These are phyloP conservation scores for Suaeda aralocaspica DNA, from an alignment of 148 eudicot genomes.

Conservation along the genomic window DNA sequence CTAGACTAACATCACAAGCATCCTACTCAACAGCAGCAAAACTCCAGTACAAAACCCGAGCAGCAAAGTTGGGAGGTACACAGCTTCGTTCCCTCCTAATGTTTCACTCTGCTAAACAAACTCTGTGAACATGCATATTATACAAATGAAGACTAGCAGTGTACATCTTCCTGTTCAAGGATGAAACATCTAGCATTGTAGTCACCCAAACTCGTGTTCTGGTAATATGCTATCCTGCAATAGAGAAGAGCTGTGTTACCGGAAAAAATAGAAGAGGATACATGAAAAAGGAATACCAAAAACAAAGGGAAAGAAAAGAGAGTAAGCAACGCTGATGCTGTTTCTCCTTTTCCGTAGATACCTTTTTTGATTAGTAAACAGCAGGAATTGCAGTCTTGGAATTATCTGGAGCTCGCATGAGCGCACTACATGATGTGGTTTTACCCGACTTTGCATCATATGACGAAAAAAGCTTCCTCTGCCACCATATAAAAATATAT, in stretches of 20 bases:
- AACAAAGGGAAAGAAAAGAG: background rate
- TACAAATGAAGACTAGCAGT: constrained; percentile 1
- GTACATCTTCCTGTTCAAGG: too few relatives aligned
- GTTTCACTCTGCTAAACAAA: background rate
- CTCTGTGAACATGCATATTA: background rate
- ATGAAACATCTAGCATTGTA: background rate
- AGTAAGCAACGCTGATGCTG: background rate
- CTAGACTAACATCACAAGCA: constrained; percentile 10
- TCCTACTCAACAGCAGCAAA: background rate
- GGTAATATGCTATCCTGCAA: background rate
- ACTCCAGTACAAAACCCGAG: constrained; percentile 5
- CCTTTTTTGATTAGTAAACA: constrained; percentile 10
- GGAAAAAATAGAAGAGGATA: background rate
- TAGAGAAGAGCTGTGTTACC: background rate
- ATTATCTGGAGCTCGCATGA: constrained; percentile 20
- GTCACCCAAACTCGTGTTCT: background rate
- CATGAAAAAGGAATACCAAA: background rate
- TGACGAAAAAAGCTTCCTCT: constrained; percentile 34
- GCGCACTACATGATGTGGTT: constrained; percentile 28
- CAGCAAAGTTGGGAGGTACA: background rate
- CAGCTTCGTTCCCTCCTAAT: constrained; percentile 2
- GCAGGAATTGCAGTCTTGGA: constrained; percentile 35
- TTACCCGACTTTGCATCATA: constrained; percentile 37
- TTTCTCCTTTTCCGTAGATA: background rate
- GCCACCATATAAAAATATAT: background rate